These are phyloP conservation scores for Tylopilus cervinicoccineus DNA, from an alignment of 768 basidiomycete species.

Conservation along the genomic window DNA sequence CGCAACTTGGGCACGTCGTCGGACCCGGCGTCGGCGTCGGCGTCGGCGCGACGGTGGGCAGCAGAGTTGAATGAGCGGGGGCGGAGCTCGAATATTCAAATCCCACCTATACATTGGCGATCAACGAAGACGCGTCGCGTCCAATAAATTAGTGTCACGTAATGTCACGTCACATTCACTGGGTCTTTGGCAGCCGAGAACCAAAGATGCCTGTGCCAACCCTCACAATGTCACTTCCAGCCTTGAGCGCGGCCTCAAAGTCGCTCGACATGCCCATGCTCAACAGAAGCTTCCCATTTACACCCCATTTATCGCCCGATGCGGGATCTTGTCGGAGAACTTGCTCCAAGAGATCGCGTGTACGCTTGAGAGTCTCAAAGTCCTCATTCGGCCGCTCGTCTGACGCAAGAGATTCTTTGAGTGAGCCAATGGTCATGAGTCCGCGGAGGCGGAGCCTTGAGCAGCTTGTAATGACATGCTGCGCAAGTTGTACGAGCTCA, in stretches of 20 bases:
- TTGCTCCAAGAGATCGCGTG: conserved; percentile 53
- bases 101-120: conserved; percentile 20
- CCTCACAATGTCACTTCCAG: conserved; percentile 83
- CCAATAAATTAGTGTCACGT: conserved; percentile 28
- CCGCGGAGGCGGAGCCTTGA: conserved; percentile 75
- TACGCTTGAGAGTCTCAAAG: conserved; percentile 65
- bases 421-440: conserved; percentile 95
- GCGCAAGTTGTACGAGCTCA: conserved; percentile 65
- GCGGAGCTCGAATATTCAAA: conserved; percentile 29
- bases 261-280: conserved; percentile 99
- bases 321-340: conserved; percentile 35
- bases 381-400: conserved; percentile 55
- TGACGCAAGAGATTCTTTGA: conserved; percentile 57
- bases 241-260: conserved; percentile 79
- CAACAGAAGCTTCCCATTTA: conserved; percentile 50
- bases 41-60: conserved; percentile 22
- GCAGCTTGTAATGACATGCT: conserved; percentile 67
- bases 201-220: conserved; percentile 94
- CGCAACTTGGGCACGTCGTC: conserved; percentile 12
- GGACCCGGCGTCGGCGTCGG: conserved; percentile 29
- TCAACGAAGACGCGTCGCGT: conserved; percentile 35
- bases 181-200: conserved; percentile 53
- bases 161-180: conserved; percentile 20
- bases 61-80: conserved; percentile 19
- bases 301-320: conserved; percentile 40